Percentiles rank a stretch among this genome's conserved stretches.
Conservation (phyloP, 2,329 filamentous ascomycete genomes). For the Pseudocercospora eumusae region DNA sequence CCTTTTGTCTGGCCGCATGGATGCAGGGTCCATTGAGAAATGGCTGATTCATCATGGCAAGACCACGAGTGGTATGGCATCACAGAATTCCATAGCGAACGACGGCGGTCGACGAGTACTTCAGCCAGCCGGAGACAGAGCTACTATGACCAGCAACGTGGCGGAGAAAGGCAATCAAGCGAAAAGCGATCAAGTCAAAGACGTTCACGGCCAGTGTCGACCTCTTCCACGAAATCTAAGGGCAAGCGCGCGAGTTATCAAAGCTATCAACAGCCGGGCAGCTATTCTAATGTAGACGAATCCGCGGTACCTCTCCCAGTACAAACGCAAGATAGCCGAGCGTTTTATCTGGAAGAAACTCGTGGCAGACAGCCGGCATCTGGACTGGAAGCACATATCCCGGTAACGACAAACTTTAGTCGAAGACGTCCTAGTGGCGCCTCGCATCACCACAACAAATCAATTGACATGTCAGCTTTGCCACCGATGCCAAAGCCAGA, state of each 20-base stretch:
- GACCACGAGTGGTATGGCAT: neutral
- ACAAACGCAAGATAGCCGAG: conserved; percentile 12
- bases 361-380: conserved; percentile 14
- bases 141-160: conserved; percentile 30
- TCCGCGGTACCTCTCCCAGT: conserved; percentile 24
- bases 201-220: conserved; percentile 25
- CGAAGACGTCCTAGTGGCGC: conserved; percentile 22
- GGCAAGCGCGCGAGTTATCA: conserved; percentile 28
- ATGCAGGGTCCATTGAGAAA: neutral
- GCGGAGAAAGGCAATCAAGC: conserved; percentile 17
- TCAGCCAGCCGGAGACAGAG: conserved; percentile 29
- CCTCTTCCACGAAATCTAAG: conserved; percentile 17
- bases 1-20: neutral
- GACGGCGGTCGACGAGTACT: conserved; percentile 25
- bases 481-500: conserved; percentile 25
- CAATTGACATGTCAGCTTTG: conserved; percentile 21
- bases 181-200: conserved; percentile 1
- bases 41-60: conserved; percentile 15
- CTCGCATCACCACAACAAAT: conserved; percentile 14
- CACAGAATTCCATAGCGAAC: neutral
- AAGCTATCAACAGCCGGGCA: conserved; percentile 25
- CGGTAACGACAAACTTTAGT: conserved; percentile 27
- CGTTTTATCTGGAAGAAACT: conserved; percentile 23
- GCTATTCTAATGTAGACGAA: conserved; percentile 28
- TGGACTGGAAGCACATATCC: neutral